Conservation (phyloP, 345 rosid genomes). For the Hibiscus tridactylites region DNA sequence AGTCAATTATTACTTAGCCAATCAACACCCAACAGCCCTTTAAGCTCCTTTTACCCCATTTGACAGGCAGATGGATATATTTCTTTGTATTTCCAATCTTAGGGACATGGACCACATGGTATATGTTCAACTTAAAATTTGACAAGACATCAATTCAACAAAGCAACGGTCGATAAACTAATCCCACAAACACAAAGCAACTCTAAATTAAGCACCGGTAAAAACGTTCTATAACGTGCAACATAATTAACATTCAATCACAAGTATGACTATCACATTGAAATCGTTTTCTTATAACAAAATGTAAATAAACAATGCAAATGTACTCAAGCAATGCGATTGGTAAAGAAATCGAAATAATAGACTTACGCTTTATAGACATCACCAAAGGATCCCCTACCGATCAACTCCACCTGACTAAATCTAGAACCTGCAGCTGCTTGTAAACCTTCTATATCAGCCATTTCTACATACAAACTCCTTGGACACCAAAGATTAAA, state of each 20-base stretch:
- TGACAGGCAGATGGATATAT: background rate
- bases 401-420: constrained; percentile 77
- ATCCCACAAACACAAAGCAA: background rate
- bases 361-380: constrained; percentile 91
- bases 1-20: background rate
- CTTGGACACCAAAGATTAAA: constrained; percentile 11
- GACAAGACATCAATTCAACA: background rate
- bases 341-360: background rate
- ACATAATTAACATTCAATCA: background rate
- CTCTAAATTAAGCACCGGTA: background rate
- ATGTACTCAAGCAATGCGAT: background rate
- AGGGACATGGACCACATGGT: background rate
- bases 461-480: constrained; percentile 41
- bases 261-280: background rate
- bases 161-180: background rate
- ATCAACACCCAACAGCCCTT: background rate
- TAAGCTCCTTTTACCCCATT: background rate
- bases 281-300: background rate
- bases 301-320: constrained; percentile 7
- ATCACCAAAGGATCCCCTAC: constrained; percentile 95
- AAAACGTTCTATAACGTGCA: background rate
- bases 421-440: constrained; percentile 82
- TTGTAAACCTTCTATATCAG: constrained; percentile 63
- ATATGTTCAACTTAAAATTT: background rate
- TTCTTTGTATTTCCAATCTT: background rate